Evolutionary conservation across 805 yeast genomes (phyloP), one percentile per base, ranked within the genome.

Genomic region (Metschnikowia sp.): DNA sequence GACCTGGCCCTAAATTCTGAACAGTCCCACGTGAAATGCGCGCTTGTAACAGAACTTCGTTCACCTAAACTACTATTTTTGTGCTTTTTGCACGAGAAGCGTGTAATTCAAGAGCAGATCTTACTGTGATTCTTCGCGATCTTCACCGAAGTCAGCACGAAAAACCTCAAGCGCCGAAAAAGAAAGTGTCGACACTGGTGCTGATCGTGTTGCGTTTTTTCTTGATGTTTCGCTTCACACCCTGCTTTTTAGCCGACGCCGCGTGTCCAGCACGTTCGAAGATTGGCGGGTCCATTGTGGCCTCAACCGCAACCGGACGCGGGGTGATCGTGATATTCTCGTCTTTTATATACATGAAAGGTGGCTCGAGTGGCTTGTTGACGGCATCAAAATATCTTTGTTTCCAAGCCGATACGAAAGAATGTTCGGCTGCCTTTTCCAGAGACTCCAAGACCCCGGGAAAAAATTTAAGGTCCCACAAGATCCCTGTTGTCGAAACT

Each of bases 381-480:
- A 46, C 40, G 37, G 60, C 53, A 29, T 28, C 22, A 8, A 31
- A 30, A 32, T 50, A 42, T 19, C 63, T 48, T 32, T 33, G 43
- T 26, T 35, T 42, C 63, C 64, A 59, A 5, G 58, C 45, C 8
- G 44, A 44, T 12, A 37, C 33, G 4, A 32, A 37, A 19, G 49
- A 42, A 37, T 38, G 41, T 19, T 52, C 39, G 22, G 47, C 40
- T 26, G 34, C 13, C 13, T 32, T 26, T n/a, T 26, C 36, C 11
- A 31, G 30, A 12, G 39, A 44, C 19, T 44, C 48, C 35, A 54
- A 41, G 28, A 50, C 45, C 31, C 44, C 33, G 12, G 53, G 44
- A 29, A 47, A 53, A 36, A 55, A 45, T 50, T 53, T 61, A 44
- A 48, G 42, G 31, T 55, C 59, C 59, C 59, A 55, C 8, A 55